Evolutionary conservation across 164 flowering plant species (phyloP).

Genomic region (Macadamia integrifolia): DNA sequence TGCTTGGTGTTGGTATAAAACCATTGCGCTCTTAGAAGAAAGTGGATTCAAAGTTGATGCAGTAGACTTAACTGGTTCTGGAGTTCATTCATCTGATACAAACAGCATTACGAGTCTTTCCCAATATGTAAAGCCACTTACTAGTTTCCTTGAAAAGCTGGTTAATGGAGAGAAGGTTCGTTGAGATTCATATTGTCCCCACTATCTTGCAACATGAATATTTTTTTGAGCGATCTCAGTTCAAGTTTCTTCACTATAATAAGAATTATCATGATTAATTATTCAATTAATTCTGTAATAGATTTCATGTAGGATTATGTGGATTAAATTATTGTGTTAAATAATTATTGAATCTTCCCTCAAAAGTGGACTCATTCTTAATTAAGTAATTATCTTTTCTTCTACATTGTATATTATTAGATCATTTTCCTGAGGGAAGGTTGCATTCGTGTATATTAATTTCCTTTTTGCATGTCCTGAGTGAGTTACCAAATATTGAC

Average conservation of each 20-base stretch:
- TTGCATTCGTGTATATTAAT: not conserved
- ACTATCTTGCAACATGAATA: too few species aligned
- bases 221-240: too few species aligned
- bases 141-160: conserved; percentile 60
- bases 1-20: conserved; percentile 99
- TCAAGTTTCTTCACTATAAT: too few species aligned
- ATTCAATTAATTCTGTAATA: too few species aligned
- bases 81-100: conserved; percentile 71
- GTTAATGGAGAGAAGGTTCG: conserved; percentile 69
- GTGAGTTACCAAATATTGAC: too few species aligned
- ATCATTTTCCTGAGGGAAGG: not conserved
- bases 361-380: too few species aligned
- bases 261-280: too few species aligned
- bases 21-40: conserved; percentile 83
- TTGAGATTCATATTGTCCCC: not conserved
- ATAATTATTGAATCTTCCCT: too few species aligned
- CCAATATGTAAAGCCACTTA: conserved; percentile 81
- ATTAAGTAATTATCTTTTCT: too few species aligned
- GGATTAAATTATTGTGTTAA: too few species aligned
- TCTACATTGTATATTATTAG: not conserved
- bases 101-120: conserved; percentile 71
- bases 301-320: too few species aligned
- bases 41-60: conserved; percentile 83
- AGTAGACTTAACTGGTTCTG: conserved; percentile 84
- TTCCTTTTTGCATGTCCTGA: too few species aligned